Base-by-base conservation (phyloP, 2,329 filamentous ascomycete species). In the Phyllosticta citrichinensis region DNA sequence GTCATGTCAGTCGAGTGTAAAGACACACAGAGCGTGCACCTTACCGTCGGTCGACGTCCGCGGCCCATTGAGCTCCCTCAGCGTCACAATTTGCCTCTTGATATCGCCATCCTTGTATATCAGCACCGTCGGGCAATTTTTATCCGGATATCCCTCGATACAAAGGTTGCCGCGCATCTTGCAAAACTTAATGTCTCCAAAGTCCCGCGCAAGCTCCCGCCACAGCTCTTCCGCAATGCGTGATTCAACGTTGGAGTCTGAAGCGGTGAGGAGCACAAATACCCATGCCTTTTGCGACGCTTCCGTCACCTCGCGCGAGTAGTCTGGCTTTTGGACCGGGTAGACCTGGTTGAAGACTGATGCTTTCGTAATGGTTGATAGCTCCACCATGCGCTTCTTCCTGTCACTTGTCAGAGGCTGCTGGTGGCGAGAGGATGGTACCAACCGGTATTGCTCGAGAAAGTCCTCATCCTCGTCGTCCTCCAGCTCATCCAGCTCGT, bases 101-200 rank as follows among this genome's bases (percentile, higher is more conserved):
- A 99, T 96, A 71, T 99, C 90, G 19, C 91, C 91, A 68, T 96
- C 91, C 71, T 87, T 88, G 76, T 99, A 99, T 0, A 96, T 83
- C 64, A 99, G 72, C 40, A 99, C 91, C 0, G 94, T 99, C 1
- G 94, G 94, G 62, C 91, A 96, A 73, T 99, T 99, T 62, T 83
- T 83, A 69, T 97, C 94, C 1, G 94, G 94, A 74, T 99, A 99
- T 51, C 91, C 91, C 73, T 97, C 94, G 67, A 99, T 97, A 62
- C 94, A 96, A 77, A 97, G 85, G 70, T 91, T 87, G 6, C 87
- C 94, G 67, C 87, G 84, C 67, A 99, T 97, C 77, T 97, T 90
- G 73, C 93, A 97, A 75, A 99, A 99, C 76, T 99, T 99, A 73
- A 99, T 80, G 65, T 99, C 93, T 20, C 91, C 91, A 70, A 91